Conservation (phyloP, 2,329 filamentous ascomycete species). For the Fonsecaea pugnacius region DNA sequence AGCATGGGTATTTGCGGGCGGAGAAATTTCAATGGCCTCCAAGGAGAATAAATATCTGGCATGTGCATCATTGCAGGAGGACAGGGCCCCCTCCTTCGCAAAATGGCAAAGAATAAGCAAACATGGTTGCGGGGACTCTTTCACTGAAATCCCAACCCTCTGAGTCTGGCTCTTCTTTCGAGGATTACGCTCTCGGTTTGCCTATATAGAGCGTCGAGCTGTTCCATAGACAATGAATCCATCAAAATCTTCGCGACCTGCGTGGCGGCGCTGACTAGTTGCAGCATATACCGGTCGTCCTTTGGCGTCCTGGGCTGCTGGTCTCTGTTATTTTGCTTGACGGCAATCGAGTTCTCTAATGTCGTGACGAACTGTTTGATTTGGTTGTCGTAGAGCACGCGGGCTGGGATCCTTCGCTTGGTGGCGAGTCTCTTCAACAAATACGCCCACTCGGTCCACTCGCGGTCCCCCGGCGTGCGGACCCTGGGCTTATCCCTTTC, state of each 20-base stretch:
- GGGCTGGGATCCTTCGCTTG: slow-evolving; percentile 80
- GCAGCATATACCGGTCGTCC: slow-evolving; percentile 85
- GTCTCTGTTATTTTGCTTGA: slow-evolving; percentile 56
- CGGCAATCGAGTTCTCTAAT: slow-evolving; percentile 81
- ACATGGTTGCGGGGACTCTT: slow-evolving; percentile 4
- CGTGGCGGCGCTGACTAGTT: slow-evolving; percentile 83
- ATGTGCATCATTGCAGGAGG: slow-evolving; percentile 16
- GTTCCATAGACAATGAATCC: slow-evolving; percentile 81
- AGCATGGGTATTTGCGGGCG: slow-evolving; percentile 1
- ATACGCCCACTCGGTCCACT: slow-evolving; percentile 93
- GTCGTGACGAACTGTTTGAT: slow-evolving; percentile 91
- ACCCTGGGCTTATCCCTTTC: slow-evolving; percentile 80
- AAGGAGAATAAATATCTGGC: slow-evolving; percentile 17
- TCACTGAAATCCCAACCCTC: slow-evolving; percentile 32
- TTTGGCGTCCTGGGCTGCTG: slow-evolving; percentile 76
- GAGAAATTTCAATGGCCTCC: slow-evolving; percentile 3
- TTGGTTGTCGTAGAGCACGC: slow-evolving; percentile 84
- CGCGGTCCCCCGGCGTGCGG: slow-evolving; percentile 73
- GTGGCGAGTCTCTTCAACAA: slow-evolving; percentile 83
- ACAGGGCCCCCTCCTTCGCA: background rate
- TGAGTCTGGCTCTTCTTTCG: slow-evolving; percentile 55
- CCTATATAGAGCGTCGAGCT: slow-evolving; percentile 79
- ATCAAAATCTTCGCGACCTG: slow-evolving; percentile 87
- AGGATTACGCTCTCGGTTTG: slow-evolving; percentile 79
- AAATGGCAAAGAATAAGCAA: slow-evolving; percentile 3